Percentiles rank a stretch among this genome's conserved stretches.
phyloP scores from a whole-genome alignment of 306 rosid species.

The Trichosanthes truncata region DNA sequence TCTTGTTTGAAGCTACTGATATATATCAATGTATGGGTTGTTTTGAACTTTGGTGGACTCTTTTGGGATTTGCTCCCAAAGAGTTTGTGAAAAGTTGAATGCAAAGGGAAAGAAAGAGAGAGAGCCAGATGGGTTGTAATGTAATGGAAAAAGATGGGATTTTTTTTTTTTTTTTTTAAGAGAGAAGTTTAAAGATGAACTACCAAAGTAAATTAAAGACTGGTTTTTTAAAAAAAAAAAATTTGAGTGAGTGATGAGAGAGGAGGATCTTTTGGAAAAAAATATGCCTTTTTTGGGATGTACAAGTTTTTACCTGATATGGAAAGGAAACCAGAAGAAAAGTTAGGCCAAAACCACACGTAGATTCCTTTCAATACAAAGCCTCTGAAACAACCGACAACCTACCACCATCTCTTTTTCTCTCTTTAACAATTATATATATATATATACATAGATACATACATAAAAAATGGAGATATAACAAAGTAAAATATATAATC shows the following conservation, averaged over 20 bases:
- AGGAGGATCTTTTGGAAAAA: background rate
- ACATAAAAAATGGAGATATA: background rate
- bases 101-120: background rate
- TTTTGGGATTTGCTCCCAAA: background rate
- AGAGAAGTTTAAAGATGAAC: background rate
- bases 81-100: background rate
- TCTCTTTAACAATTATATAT: background rate
- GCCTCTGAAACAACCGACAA: slow-evolving; percentile 44
- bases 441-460: no score
- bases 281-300: slow-evolving; percentile 31
- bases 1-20: background rate
- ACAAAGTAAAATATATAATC: background rate
- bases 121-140: background rate
- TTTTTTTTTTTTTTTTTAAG: background rate
- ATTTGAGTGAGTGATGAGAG: slow-evolving; percentile 8
- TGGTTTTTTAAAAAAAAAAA: background rate
- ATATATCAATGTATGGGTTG: background rate
- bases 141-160: background rate
- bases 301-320: slow-evolving; percentile 30
- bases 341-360: slow-evolving; percentile 23
- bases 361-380: slow-evolving; percentile 17
- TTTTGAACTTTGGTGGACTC: background rate
- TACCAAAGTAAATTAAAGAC: background rate
- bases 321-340: slow-evolving; percentile 36
- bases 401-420: slow-evolving; percentile 14